Evolutionary conservation across 768 basidiomycete genomes (phyloP), one percentile per base, ranked within the genome.

Genomic region (Suillus discolor): DNA sequence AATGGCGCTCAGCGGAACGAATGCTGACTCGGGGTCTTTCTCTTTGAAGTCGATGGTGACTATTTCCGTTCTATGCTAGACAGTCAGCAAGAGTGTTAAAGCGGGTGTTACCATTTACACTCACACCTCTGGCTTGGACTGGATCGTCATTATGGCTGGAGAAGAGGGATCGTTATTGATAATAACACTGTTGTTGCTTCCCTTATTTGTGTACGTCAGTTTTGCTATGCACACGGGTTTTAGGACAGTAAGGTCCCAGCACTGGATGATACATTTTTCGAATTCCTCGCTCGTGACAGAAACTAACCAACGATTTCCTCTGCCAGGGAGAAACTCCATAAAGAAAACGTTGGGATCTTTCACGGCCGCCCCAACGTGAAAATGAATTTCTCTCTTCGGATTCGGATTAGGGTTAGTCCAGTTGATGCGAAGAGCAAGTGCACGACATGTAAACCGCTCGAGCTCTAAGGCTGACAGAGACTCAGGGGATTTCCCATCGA

Each of bases 161-260:
- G 75, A 74, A 16, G 65, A 66, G 0, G 73, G 68, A 41, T 79
- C 78, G 4, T 79, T 76, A 65, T 88, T 89, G 47, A 87, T 74
- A 7, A 79, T 77, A 67, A 85, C 73, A 13, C 82, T 80, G 20
- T 79, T 73, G 47, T 83, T 13, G 75, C 76, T 5, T 69, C 72
- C n/a, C 6, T 6, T 6, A 36, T 80, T 75, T 36, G 62, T 70
- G 68, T 70, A 74, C 1, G 18, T 64, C 61, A 80, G 78, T 7
- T 75, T 70, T 1, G 86, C 87, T 41, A 87, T 70, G 66, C 83
- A 85, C 12, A 60, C 67, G 0, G 83, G 80, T 0, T 73, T 65
- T 3, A 70, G 62, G 12, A 63, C 12, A 0, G 71, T 57, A 9
- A 88, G 53, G 67, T 89, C 85, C 89, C 89, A 90, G 68, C 87